Base-by-base conservation (phyloP, 768 basidiomycete genomes). In the Suillus weaverae region DNA sequence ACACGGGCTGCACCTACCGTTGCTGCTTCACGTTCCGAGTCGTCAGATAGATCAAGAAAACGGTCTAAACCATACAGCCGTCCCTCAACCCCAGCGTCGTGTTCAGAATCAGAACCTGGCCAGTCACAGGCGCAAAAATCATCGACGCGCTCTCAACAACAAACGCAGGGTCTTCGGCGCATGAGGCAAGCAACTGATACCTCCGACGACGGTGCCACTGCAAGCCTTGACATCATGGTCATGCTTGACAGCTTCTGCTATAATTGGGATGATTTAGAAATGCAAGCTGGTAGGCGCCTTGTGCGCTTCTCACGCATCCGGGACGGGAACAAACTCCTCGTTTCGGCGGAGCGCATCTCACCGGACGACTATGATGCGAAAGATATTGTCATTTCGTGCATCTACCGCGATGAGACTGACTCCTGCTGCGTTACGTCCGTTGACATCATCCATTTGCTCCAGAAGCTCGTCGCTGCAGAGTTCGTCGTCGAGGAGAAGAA, bases 401-500 rank as follows among this genome's bases (percentile, higher is more conserved):
- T 99, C 72, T 94, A 90, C 76, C 88, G 92, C 62, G 85, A 91
- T 63, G 90, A 92, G 63, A 81, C 80, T 1, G 87, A 90, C 69
- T 79, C 86, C 4, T 97, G 88, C 78, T 97, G 88, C 75, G 89
- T 96, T 69, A 99, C 97, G 46, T 96, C 94, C 0, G 97, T 98
- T 69, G 97, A 99, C 75, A 89, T 97, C 76, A 95, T 99, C 71
- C 93, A 90, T 74, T 84, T 99, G 36, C 86, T 99, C 61, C 94
- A 98, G 79, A 84, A 85, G 2, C 78, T 91, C 56, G 83, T 86
- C 46, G 93, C 90, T 51, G 78, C 80, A 4, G 83, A 90, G 59
- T 96, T 97, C 72, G 89, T 89, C 36, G 91, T 97, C 56, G 95
- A 97, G 77, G 97, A 98, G 83, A 98, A 97, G 84, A 98, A 98